Conservation (phyloP, 2,329 filamentous ascomycete genomes). For the Mariannaea elegans region DNA sequence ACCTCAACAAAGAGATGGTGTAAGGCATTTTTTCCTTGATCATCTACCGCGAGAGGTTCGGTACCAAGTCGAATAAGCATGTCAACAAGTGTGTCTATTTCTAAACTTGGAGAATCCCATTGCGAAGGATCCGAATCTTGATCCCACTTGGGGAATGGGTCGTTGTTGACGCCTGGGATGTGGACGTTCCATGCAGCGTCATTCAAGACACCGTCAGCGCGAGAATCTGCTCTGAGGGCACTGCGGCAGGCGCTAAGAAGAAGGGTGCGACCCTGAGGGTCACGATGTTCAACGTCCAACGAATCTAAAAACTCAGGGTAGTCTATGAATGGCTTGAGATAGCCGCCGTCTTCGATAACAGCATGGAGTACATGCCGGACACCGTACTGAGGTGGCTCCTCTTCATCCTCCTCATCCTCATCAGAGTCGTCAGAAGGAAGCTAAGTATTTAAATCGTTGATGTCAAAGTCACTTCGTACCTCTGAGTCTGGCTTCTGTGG, state of each 20-base stretch:
- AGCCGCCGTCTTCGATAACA: background rate
- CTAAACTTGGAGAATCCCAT: background rate
- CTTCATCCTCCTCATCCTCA: background rate
- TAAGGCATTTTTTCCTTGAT: background rate
- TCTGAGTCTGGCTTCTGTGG: background rate
- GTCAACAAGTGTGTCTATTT: background rate
- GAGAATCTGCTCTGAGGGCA: background rate
- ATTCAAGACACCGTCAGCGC: background rate
- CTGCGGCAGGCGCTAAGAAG: constrained; percentile 1
- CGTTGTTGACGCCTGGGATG: background rate
- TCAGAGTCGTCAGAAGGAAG: background rate
- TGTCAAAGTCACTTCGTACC: background rate
- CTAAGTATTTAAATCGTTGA: background rate
- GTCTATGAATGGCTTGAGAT: background rate
- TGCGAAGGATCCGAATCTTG: background rate
- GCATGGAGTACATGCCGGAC: background rate
- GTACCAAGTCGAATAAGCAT: constrained; percentile 3
- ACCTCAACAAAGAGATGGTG: background rate
- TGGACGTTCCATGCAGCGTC: background rate
- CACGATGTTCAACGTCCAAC: constrained; percentile 1
- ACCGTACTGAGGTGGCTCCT: background rate
- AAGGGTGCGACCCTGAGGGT: constrained; percentile 1
- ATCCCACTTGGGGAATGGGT: background rate
- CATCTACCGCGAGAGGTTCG: constrained; percentile 2
- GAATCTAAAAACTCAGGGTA: background rate